Conservation (phyloP, 257 asterid genomes). For the Przewalskia tangutica region DNA sequence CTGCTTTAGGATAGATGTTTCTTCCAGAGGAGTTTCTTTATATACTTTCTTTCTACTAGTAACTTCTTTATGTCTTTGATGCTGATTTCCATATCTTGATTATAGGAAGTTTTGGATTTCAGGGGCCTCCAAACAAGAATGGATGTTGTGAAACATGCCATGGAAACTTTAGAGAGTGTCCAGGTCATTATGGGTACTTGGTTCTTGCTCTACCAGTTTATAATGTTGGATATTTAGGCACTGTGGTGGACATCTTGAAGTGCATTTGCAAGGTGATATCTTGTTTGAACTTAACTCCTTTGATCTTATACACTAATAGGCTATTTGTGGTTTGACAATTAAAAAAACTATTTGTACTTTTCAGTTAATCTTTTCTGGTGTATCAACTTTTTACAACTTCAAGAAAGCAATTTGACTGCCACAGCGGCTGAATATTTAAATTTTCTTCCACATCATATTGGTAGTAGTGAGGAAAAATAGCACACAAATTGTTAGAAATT, state of each 20-base stretch:
- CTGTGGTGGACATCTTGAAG: slow-evolving; percentile 70
- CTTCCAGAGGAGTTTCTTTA: neutral
- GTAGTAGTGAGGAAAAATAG: neutral
- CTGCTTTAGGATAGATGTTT: neutral
- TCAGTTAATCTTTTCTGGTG: neutral
- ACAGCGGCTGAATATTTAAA: neutral
- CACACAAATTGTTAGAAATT: neutral
- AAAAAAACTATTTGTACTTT: neutral
- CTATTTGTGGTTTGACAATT: neutral
- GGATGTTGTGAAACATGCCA: slow-evolving; percentile 56
- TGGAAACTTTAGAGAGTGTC: slow-evolving; percentile 60
- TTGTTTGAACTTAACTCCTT: neutral
- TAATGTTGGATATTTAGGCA: slow-evolving; percentile 61
- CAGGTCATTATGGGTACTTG: slow-evolving; percentile 87
- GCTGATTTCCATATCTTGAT: neutral
- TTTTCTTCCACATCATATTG: neutral
- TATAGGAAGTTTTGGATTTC: slow-evolving; percentile 16
- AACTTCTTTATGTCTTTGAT: neutral
- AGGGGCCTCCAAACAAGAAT: slow-evolving; percentile 83
- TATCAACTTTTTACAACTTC: slow-evolving; percentile 2
- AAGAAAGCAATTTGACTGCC: neutral
- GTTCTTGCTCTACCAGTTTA: slow-evolving; percentile 71
- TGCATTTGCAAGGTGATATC: slow-evolving; percentile 92
- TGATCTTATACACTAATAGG: neutral
- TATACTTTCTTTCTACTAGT: neutral